Evolutionary conservation across 1,284 basidiomycete species (phyloP).

Genomic region (Lentinus polychrous): DNA sequence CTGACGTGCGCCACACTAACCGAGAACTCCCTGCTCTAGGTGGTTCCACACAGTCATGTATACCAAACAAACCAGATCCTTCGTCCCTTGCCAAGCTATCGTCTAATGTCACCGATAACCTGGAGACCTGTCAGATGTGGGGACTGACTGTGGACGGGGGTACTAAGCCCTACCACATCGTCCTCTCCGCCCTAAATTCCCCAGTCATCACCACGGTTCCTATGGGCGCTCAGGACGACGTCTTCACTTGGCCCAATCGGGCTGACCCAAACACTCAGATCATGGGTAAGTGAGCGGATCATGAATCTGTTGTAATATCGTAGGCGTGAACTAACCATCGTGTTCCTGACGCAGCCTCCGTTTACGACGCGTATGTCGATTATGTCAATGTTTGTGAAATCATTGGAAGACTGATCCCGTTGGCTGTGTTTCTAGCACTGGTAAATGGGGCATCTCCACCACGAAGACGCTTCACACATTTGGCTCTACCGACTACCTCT

Average conservation of each 20-base stretch:
- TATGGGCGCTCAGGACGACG: conserved; percentile 30
- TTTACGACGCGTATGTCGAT: conserved; percentile 33
- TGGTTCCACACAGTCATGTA: conserved; percentile 31
- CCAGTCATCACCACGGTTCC: conserved; percentile 39
- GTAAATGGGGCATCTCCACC: conserved; percentile 6
- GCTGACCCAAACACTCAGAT: conserved; percentile 32
- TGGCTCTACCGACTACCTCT: conserved; percentile 1
- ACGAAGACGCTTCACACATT: background rate
- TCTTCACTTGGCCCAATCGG: conserved; percentile 41
- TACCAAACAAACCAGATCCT: conserved; percentile 22
- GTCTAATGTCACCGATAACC: conserved; percentile 34
- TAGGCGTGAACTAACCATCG: background rate
- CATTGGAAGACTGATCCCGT: background rate
- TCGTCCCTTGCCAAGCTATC: conserved; percentile 28
- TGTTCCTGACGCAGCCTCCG: conserved; percentile 23
- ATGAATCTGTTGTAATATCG: background rate
- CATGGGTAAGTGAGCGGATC: conserved; percentile 32
- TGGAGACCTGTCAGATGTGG: conserved; percentile 42
- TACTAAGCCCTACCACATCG: conserved; percentile 38
- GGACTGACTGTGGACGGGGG: conserved; percentile 40
- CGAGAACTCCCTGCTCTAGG: conserved; percentile 18
- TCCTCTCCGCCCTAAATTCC: conserved; percentile 33
- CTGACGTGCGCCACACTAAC: background rate
- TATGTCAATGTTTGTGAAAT: background rate
- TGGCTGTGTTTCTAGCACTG: background rate